Base-by-base conservation (phyloP, 176 grass and related monocot species). In the Hyparrhenia diplandra region DNA sequence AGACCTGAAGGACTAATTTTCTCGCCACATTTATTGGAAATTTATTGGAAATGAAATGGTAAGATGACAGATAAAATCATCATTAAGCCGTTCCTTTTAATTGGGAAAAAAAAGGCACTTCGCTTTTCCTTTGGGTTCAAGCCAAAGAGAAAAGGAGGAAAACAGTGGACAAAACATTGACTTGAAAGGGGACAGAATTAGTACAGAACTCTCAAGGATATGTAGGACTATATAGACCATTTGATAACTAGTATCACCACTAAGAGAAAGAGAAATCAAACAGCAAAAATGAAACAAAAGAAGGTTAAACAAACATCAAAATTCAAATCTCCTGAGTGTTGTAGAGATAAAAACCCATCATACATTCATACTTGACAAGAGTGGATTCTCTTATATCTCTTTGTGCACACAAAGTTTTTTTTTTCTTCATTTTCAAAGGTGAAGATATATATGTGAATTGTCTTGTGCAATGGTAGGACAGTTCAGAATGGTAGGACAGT, bases 61-160 rank as follows among this genome's bases (percentile, higher is more conserved):
- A n/a, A 46, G 64, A 69, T 37, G 58, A 64, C n/a, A 78, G 43
- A 71, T 65, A 5, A 70, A 80, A 84, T 80, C 75, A n/a, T n/a
- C n/a, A 36, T 34, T 59, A 17, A 32, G 20, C 31, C 27, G 65
- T 77, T 71, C 67, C 14, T 72, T n/a, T 78, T 35, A n/a, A 35
- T 54, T 69, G 34, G 66, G 28, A 67, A 64, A n/a, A n/a, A n/a
- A 83, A 83, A 58, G 60, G 49, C 0, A 11, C n/a, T 37, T 4
- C 6, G 5, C 18, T 70, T 76, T 75, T 52, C 34, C 57, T 73
- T 83, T 67, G 71, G 28, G n/a, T 49, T 49, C 46, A 49, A 69
- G 31, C 28, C 78, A 45, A 49, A 37, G 4, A 60, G 36, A 45
- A 82, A n/a, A 66, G 10, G 42, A 24, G 31, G 34, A 73, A 57